Conservation (phyloP, 163 green algal species). For the Volvox carteri region DNA sequence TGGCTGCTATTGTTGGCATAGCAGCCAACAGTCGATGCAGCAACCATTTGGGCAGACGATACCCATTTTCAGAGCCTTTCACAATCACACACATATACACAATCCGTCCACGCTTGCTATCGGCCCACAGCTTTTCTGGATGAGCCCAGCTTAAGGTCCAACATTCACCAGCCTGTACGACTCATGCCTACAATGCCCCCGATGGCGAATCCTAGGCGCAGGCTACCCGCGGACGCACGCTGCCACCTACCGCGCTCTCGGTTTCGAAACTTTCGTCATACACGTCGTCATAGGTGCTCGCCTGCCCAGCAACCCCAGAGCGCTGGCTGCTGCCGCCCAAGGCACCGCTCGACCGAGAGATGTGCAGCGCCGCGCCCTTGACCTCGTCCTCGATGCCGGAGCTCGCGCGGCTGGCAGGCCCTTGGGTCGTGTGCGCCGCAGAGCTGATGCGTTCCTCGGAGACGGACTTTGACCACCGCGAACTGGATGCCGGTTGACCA, state of each 20-base stretch:
- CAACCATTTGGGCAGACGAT: too few relatives aligned
- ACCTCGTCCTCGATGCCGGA: constrained; percentile 1
- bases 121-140: too few relatives aligned
- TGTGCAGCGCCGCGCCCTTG: neutral
- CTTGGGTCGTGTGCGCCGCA: neutral
- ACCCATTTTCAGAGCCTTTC: too few relatives aligned
- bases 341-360: constrained; percentile 2
- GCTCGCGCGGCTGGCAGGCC: neutral
- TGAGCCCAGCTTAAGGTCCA: too few relatives aligned
- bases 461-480: neutral
- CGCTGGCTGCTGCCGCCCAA: neutral
- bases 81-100: neutral
- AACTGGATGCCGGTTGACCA: neutral
- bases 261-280: constrained; percentile 51
- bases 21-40: too few relatives aligned
- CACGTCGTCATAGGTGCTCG: constrained; percentile 12
- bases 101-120: too few relatives aligned
- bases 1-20: too few relatives aligned
- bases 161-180: too few relatives aligned
- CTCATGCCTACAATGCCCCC: too few relatives aligned
- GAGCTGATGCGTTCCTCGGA: constrained; percentile 8
- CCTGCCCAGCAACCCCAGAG: neutral
- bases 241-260: constrained; percentile 22
- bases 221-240: too few relatives aligned
- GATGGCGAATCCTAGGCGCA: too few relatives aligned